Conservation (phyloP, 129 eudicot genomes). For the Helianthus tuberosus region DNA sequence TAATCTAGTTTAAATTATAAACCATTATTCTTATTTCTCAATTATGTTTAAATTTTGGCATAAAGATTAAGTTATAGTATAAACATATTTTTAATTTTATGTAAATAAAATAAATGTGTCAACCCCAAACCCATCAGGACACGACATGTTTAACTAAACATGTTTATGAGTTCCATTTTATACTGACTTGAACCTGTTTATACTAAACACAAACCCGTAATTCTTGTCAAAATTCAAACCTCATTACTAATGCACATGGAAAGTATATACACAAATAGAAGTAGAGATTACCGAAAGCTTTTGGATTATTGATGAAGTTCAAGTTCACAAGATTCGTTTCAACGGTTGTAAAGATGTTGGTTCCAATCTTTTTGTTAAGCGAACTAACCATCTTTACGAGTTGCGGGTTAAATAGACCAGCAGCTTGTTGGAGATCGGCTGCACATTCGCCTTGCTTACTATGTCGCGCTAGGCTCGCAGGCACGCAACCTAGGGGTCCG, state of each 20-base stretch:
- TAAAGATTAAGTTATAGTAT: background rate
- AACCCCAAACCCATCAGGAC: too few relatives aligned
- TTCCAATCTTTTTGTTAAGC: conserved; percentile 54
- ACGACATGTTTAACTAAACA: background rate
- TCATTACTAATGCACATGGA: background rate
- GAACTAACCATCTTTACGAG: conserved; percentile 41
- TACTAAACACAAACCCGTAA: background rate
- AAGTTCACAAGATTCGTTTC: conserved; percentile 49
- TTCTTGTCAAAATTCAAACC: background rate
- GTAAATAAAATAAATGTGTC: background rate
- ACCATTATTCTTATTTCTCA: background rate
- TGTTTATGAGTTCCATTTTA: background rate
- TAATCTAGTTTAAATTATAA: background rate
- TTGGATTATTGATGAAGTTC: conserved; percentile 59
- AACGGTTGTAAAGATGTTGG: conserved; percentile 48
- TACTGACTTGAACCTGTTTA: background rate
- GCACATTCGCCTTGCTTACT: conserved; percentile 68
- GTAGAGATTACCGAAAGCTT: conserved; percentile 47
- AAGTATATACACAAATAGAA: background rate
- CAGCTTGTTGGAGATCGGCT: conserved; percentile 54
- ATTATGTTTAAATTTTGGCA: background rate
- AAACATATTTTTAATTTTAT: background rate
- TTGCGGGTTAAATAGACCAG: conserved; percentile 57
- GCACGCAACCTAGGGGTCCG: conserved; percentile 82
- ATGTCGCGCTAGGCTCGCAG: conserved; percentile 60